Evolutionary conservation across 2,329 filamentous ascomycete genomes (phyloP).

Genomic region (Nigrograna mackinnonii): DNA sequence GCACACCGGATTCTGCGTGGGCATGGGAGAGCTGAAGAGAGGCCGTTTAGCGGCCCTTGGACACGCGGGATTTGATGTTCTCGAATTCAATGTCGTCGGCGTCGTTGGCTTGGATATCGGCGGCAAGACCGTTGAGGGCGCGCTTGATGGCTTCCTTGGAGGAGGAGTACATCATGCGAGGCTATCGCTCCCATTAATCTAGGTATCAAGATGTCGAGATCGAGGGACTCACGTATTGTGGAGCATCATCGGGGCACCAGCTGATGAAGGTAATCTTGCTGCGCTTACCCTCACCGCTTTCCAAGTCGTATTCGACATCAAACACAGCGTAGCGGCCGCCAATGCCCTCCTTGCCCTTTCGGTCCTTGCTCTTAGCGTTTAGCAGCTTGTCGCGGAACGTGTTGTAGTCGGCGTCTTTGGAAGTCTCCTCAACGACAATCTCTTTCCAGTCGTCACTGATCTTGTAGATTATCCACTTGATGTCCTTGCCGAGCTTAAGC

Average conservation of each 20-base stretch:
- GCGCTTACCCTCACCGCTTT: slow-evolving; percentile 73
- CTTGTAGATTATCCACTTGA: slow-evolving; percentile 87
- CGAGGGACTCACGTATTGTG: slow-evolving; percentile 66
- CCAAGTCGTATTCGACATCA: slow-evolving; percentile 78
- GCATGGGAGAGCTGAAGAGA: neutral
- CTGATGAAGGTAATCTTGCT: slow-evolving; percentile 49
- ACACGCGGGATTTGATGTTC: slow-evolving; percentile 61
- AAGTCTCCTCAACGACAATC: slow-evolving; percentile 79
- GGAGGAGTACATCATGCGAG: slow-evolving; percentile 89
- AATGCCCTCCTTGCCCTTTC: slow-evolving; percentile 57
- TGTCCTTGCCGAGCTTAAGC: slow-evolving; percentile 77
- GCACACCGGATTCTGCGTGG: neutral
- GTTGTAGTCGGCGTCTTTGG: slow-evolving; percentile 69
- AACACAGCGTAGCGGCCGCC: slow-evolving; percentile 84
- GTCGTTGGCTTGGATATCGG: slow-evolving; percentile 84
- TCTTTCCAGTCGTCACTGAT: slow-evolving; percentile 81
- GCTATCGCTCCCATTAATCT: slow-evolving; percentile 48
- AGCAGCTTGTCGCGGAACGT: slow-evolving; percentile 77
- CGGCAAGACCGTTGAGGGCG: slow-evolving; percentile 72
- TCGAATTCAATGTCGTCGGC: slow-evolving; percentile 80
- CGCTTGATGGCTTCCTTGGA: slow-evolving; percentile 87
- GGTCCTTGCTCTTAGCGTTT: slow-evolving; percentile 72
- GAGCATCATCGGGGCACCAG: slow-evolving; percentile 64
- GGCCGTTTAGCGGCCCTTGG: slow-evolving; percentile 52
- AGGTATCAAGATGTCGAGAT: neutral